Evolutionary conservation across 768 basidiomycete genomes (phyloP).

Genomic region (Xerocomellus intermedius): DNA sequence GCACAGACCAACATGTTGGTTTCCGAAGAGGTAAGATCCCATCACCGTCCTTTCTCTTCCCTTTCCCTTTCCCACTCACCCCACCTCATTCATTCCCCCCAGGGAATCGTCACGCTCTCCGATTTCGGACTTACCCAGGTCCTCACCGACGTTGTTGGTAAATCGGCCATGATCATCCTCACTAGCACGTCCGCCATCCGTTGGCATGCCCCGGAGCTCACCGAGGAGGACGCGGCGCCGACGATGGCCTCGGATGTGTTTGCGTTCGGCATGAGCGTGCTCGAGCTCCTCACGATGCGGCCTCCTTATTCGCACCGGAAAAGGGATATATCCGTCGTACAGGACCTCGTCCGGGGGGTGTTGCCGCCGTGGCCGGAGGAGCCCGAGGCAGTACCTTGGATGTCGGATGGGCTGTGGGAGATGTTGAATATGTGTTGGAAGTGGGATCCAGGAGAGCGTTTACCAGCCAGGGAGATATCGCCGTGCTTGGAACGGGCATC

Average conservation of each 20-base stretch:
- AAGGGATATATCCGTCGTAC: slow-evolving; percentile 51
- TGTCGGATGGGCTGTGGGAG: slow-evolving; percentile 49
- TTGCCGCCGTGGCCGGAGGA: slow-evolving; percentile 45
- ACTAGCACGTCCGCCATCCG: slow-evolving; percentile 48
- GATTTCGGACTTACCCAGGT: slow-evolving; percentile 67
- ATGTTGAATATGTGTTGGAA: slow-evolving; percentile 49
- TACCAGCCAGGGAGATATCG: slow-evolving; percentile 39
- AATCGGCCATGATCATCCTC: slow-evolving; percentile 43
- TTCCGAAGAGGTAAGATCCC: slow-evolving; percentile 39
- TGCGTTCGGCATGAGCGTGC: slow-evolving; percentile 58
- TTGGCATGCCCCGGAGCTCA: slow-evolving; percentile 63
- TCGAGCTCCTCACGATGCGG: slow-evolving; percentile 55
- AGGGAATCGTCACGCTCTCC: slow-evolving; percentile 57
- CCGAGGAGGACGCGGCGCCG: slow-evolving; percentile 39
- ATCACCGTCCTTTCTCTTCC: background rate
- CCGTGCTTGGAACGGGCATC: slow-evolving; percentile 12
- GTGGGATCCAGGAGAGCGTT: slow-evolving; percentile 36
- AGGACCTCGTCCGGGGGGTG: slow-evolving; percentile 38
- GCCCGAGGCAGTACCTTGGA: slow-evolving; percentile 33
- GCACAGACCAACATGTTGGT: slow-evolving; percentile 58
- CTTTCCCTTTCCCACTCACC: background rate
- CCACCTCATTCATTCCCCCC: background rate
- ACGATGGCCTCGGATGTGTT: slow-evolving; percentile 54
- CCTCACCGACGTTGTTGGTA: slow-evolving; percentile 56
- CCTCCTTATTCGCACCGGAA: slow-evolving; percentile 50